These are phyloP conservation scores for Chimonanthus praecox DNA, from an alignment of 164 flowering plant species.

Conservation along the genomic window DNA sequence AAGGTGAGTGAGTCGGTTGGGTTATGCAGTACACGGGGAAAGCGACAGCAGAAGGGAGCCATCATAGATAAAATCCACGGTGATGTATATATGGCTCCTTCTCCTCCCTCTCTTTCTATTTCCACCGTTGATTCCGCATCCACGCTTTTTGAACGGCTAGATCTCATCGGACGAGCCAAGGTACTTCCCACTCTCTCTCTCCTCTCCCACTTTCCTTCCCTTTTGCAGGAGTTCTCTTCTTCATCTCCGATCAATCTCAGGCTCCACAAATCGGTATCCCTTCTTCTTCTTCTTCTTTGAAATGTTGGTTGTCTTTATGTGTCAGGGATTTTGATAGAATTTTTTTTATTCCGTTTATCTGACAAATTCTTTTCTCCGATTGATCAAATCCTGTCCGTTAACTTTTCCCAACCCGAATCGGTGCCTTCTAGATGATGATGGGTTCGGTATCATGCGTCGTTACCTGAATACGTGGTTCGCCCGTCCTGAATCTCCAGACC, in stretches of 20 bases:
- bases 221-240: neutral
- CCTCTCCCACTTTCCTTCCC: neutral
- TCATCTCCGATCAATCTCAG: neutral
- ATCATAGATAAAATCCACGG: neutral
- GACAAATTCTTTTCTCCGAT: no score
- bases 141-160: constrained; percentile 19
- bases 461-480: neutral
- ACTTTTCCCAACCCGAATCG: neutral
- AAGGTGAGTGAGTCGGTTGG: neutral
- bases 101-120: constrained; percentile 11
- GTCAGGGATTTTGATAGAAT: neutral
- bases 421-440: neutral
- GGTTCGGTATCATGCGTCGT: neutral
- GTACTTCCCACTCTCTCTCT: neutral
- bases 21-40: neutral
- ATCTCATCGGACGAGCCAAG: constrained; percentile 13
- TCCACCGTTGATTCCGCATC: constrained; percentile 21
- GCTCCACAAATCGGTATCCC: neutral
- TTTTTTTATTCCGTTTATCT: neutral
- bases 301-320: neutral
- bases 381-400: neutral
- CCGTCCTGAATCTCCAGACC: neutral
- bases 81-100: constrained; percentile 21
- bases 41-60: neutral
- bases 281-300: neutral